Evolutionary conservation across 495 filamentous ascomycete species (phyloP).

Genomic region (Hypoxylon crocopeplum): DNA sequence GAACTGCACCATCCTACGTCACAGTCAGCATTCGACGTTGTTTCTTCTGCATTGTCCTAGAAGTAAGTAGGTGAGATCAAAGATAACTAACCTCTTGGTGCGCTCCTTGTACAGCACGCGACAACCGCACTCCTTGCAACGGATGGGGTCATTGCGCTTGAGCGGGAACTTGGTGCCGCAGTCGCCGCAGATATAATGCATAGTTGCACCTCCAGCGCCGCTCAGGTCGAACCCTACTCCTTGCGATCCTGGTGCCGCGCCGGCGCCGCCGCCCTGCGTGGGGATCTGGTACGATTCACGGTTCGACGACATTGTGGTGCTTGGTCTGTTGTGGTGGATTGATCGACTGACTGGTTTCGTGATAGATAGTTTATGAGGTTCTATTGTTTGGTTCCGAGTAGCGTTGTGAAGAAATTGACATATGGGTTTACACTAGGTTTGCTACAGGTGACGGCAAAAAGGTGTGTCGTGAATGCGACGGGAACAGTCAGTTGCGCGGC

Average conservation of each 20-base stretch:
- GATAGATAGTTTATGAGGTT: not conserved
- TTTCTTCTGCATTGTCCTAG: not conserved
- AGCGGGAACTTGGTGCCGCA: conserved; percentile 83
- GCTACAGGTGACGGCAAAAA: no score
- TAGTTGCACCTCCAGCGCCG: conserved; percentile 49
- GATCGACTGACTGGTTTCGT: conserved; percentile 2
- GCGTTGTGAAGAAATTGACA: no score
- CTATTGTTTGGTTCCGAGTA: no score
- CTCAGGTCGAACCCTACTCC: conserved; percentile 39
- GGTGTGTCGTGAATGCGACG: no score
- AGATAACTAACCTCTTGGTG: conserved; percentile 80
- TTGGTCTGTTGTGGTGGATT: conserved; percentile 1
- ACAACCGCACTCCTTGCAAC: conserved; percentile 96
- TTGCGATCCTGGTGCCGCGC: conserved; percentile 31
- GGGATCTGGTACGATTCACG: conserved; percentile 69
- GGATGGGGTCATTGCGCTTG: conserved; percentile 84
- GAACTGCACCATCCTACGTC: conserved; percentile 89
- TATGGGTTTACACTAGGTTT: no score
- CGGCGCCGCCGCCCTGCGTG: conserved; percentile 31
- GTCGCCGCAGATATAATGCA: conserved; percentile 92
- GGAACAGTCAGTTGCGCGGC: no score
- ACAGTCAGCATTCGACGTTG: conserved; percentile 12
- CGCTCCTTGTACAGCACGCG: conserved; percentile 97
- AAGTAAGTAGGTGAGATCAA: not conserved
- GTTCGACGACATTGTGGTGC: conserved; percentile 50